phyloP scores from a whole-genome alignment of 2,329 filamentous ascomycete genomes.

The Sporothrix euskadiensis region DNA sequence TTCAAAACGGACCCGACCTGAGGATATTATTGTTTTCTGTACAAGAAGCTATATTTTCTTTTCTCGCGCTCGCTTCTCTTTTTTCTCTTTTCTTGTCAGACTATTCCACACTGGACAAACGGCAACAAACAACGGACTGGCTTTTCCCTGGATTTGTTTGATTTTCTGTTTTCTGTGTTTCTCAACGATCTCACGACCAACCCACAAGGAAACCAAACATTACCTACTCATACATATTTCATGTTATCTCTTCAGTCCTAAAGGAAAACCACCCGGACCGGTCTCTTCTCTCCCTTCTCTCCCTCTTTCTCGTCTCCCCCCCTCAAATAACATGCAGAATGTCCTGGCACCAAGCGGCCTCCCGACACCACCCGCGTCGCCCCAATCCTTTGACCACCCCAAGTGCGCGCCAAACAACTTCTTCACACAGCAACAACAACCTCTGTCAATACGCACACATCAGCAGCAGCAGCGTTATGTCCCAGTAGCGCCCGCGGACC shows the following conservation, averaged over 20 bases:
- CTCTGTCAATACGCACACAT: conserved; percentile 35
- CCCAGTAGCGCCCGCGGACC: conserved; percentile 73
- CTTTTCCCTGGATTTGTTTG: conserved; percentile 1
- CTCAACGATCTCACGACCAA: not conserved
- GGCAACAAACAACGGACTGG: conserved; percentile 20
- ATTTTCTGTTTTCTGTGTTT: conserved; percentile 7
- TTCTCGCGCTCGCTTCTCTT: not conserved
- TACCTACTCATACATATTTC: not conserved
- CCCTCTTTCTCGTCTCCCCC: conserved; percentile 3
- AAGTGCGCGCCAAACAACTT: conserved; percentile 47
- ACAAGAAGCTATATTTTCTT: conserved; percentile 19
- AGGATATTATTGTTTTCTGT: conserved; percentile 21
- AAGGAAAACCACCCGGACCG: not conserved
- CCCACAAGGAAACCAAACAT: not conserved
- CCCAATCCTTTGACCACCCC: conserved; percentile 51
- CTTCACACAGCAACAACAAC: conserved; percentile 42
- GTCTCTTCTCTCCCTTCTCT: not conserved
- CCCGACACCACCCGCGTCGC: conserved; percentile 60
- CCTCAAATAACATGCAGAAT: conserved; percentile 57
- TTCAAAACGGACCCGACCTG: conserved; percentile 13
- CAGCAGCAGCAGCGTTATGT: conserved; percentile 49
- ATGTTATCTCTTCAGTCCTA: conserved; percentile 9
- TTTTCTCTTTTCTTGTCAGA: not conserved
- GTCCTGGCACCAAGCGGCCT: conserved; percentile 55
- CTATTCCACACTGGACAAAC: conserved; percentile 2